These are phyloP conservation scores for Inga oerstediana DNA, from an alignment of 306 rosid species.

Conservation along the genomic window DNA sequence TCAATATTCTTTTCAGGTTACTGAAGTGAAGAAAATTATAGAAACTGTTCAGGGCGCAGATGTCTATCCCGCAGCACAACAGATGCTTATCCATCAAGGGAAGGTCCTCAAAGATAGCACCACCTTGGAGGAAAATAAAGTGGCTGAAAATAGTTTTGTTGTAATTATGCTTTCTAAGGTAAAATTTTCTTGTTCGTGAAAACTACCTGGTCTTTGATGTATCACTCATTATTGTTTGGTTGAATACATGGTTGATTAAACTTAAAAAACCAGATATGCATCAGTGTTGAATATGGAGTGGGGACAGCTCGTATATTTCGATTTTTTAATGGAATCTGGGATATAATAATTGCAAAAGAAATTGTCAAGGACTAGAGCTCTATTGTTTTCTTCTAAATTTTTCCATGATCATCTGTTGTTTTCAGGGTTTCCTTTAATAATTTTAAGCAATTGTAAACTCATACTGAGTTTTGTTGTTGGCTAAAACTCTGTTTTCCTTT, in stretches of 20 bases:
- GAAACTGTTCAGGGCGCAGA: constrained; percentile 66
- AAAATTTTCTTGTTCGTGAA: background rate
- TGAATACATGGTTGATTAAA: background rate
- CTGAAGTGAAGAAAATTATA: constrained; percentile 73
- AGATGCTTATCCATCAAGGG: constrained; percentile 90
- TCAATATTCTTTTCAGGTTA: constrained; percentile 50
- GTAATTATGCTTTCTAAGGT: constrained; percentile 89
- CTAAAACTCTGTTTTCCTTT: background rate
- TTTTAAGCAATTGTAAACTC: background rate
- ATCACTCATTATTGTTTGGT: background rate
- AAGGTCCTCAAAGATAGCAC: constrained; percentile 79
- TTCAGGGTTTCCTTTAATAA: background rate
- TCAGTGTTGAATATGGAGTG: background rate
- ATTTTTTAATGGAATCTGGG: background rate
- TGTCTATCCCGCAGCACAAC: constrained; percentile 78
- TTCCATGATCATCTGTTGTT: background rate
- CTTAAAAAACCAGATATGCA: background rate
- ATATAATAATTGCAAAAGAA: background rate
- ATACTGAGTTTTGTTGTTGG: background rate
- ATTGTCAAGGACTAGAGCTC: background rate
- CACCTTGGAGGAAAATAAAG: constrained; percentile 81
- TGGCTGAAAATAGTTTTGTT: constrained; percentile 73
- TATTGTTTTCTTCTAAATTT: background rate
- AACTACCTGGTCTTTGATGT: background rate
- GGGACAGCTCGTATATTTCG: background rate